phyloP scores from a whole-genome alignment of 2,329 filamentous ascomycete species.

The Cyclaneusma minus region DNA sequence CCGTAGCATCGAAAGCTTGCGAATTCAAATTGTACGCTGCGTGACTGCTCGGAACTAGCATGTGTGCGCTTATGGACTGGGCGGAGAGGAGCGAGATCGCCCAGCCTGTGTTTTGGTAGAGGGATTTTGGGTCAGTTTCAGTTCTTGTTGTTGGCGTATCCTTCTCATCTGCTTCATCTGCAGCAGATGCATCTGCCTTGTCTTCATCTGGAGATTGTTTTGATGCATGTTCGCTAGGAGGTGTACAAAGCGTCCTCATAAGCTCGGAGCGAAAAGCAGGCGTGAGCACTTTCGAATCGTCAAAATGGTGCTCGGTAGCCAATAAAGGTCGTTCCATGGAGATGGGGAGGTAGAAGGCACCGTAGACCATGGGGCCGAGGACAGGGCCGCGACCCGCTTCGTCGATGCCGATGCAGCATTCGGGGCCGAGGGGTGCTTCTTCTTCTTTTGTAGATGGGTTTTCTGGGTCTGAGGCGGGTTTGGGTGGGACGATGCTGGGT shows the following conservation, averaged over 20 bases:
- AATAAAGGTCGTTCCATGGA: conserved; percentile 58
- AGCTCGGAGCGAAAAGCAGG: conserved; percentile 62
- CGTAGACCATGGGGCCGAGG: conserved; percentile 67
- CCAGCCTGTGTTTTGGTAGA: conserved; percentile 61
- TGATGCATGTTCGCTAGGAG: no score
- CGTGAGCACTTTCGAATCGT: conserved; percentile 88
- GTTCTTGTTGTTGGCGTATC: not conserved
- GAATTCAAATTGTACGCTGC: conserved; percentile 79
- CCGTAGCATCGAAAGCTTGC: conserved; percentile 86
- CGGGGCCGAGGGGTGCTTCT: conserved; percentile 20
- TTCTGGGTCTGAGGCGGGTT: conserved; percentile 7
- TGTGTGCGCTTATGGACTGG: conserved; percentile 21
- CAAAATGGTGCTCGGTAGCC: conserved; percentile 67
- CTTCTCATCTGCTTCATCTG: not conserved
- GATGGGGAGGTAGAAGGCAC: conserved; percentile 60
- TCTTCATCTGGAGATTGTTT: conserved; percentile 24
- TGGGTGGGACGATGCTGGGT: conserved; percentile 31
- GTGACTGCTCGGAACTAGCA: conserved; percentile 22
- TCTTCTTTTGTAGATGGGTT: conserved; percentile 1
- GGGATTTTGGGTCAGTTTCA: conserved; percentile 23
- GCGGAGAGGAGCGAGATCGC: conserved; percentile 70
- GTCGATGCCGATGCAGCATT: conserved; percentile 77
- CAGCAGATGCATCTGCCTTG: not conserved
- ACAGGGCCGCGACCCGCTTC: conserved; percentile 90
- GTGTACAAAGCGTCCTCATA: conserved; percentile 53